Evolutionary conservation across 2,329 filamentous ascomycete species (phyloP).

Genomic region (Alternaria angustiovoidea): DNA sequence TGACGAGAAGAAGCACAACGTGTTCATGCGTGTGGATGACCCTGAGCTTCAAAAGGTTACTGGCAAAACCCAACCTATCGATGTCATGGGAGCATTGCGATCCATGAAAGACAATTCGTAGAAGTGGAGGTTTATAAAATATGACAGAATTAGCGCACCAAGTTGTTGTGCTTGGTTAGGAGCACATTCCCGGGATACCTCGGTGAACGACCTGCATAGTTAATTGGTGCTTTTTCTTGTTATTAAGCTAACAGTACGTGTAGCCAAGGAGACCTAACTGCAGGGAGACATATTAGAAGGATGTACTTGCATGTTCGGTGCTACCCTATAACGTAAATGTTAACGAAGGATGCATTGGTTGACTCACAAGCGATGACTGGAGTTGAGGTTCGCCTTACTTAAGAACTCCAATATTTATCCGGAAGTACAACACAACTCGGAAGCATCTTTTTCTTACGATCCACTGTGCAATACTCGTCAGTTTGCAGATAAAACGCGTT

Average conservation of each 20-base stretch:
- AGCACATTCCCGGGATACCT: background rate
- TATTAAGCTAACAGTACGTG: background rate
- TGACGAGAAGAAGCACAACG: conserved; percentile 96
- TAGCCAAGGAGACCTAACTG: background rate
- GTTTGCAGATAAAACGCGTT: background rate
- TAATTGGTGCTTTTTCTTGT: background rate
- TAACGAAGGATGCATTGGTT: background rate
- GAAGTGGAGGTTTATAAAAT: background rate
- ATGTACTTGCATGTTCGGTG: background rate
- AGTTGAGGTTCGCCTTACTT: background rate
- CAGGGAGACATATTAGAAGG: background rate
- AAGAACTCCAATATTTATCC: background rate
- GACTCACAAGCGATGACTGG: conserved; percentile 2
- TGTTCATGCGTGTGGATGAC: conserved; percentile 94
- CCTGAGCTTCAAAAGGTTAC: conserved; percentile 84
- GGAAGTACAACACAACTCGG: background rate
- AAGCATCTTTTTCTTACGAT: background rate
- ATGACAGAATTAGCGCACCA: background rate
- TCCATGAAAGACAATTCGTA: conserved; percentile 80
- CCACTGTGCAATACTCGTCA: background rate
- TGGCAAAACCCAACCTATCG: conserved; percentile 78
- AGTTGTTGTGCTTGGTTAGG: background rate
- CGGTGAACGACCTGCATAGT: background rate
- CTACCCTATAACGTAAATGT: background rate
- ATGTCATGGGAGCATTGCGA: conserved; percentile 84